Evolutionary conservation across 805 yeast species (phyloP), one percentile per base, ranked within the genome.

Genomic region (Metschnikowia lachancei): DNA sequence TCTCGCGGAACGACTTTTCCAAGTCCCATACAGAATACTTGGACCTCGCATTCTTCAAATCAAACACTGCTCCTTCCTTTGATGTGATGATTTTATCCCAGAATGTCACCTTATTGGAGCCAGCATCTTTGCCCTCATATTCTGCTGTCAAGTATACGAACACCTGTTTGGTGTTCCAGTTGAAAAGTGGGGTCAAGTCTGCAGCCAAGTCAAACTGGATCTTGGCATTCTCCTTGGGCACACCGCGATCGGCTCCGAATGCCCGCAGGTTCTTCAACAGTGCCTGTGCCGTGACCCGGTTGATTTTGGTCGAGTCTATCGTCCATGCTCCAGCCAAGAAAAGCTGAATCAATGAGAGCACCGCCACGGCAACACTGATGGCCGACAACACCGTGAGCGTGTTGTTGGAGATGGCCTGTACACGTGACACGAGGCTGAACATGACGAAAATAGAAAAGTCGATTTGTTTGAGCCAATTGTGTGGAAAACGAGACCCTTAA

Each of bases 101-200:
- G 60, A 87, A 82, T 0, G 92, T 85, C 32, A 91, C 87, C 53
- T 82, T 81, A 64, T 83, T 85, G 2, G 64, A 61, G n/a, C 77
- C 66, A 9, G 63, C 70, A 50, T 67, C 56, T 48, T 67, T 62
- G 72, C 81, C 81, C 14, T 73, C 70, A 58, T 91, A 91, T 60
- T 88, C 92, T 1, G 95, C 96, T 2, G 95, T 87, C 52, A 94
- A 72, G 59, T 92, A 94, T 4, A 85, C 87, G 59, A 94, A 92
- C n/a, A 92, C 82, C 66, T 92, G 98, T 62, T 92, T 92, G 11
- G 99, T 94, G 67, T 92, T 94, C 97, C 97, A 92, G 65, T 86
- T 90, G 77, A 91, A 91, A 43, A 94, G 74, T 1, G 88, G 83
- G 1, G 87, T 62, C 51, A 92, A 72, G 65, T 92, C 97, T 1